phyloP scores from a whole-genome alignment of 768 basidiomycete species.

The Russula lepida region DNA sequence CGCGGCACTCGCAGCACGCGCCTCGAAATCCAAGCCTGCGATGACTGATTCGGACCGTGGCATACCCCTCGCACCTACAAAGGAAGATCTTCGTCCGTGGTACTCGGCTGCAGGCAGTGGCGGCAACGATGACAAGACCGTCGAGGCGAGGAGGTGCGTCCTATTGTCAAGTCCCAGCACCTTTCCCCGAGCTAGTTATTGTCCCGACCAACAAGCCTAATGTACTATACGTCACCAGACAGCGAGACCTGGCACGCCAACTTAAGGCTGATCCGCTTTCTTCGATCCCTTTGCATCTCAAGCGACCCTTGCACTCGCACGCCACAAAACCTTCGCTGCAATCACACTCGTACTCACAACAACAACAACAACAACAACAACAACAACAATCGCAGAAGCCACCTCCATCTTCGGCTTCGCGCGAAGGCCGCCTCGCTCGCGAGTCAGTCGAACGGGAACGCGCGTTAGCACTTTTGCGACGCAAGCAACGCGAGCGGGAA shows the following conservation, averaged over 20 bases:
- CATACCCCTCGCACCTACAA: slow-evolving; percentile 61
- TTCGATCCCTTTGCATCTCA: slow-evolving; percentile 59
- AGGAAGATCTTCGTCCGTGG: slow-evolving; percentile 77
- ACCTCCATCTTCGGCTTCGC: slow-evolving; percentile 19
- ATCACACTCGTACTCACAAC: slow-evolving; percentile 17
- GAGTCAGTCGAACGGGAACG: slow-evolving; percentile 71
- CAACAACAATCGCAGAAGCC: slow-evolving; percentile 20
- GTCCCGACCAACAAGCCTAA: background rate
- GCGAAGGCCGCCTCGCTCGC: slow-evolving; percentile 54
- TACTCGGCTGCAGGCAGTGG: slow-evolving; percentile 34
- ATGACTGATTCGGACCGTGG: slow-evolving; percentile 56
- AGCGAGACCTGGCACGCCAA: slow-evolving; percentile 56
- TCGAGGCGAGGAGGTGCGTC: slow-evolving; percentile 25
- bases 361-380: slow-evolving; percentile 16
- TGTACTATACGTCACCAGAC: slow-evolving; percentile 30
- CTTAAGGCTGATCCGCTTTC: slow-evolving; percentile 63
- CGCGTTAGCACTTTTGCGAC: slow-evolving; percentile 59
- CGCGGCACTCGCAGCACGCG: slow-evolving; percentile 38
- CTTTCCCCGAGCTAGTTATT: background rate
- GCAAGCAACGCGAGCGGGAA: slow-evolving; percentile 54
- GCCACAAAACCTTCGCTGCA: background rate
- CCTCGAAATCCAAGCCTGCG: slow-evolving; percentile 32
- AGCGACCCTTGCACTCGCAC: slow-evolving; percentile 29
- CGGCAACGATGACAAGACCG: slow-evolving; percentile 16
- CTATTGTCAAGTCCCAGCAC: too few relatives aligned